Evolutionary conservation across 176 grass and related monocot species (phyloP), one percentile per base, ranked within the genome.

Genomic region (Urochloa ruziziensis): DNA sequence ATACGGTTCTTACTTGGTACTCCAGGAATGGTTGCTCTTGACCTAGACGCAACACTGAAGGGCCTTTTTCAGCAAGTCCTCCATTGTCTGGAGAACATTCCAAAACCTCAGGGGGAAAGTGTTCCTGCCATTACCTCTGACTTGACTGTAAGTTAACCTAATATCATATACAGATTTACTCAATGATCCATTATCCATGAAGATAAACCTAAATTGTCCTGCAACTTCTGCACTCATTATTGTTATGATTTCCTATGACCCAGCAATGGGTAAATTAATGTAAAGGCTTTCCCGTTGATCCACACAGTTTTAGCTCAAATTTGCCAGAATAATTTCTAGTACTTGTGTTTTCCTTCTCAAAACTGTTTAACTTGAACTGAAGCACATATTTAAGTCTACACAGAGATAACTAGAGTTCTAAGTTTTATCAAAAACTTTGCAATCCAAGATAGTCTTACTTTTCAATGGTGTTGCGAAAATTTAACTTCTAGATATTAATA

Each of bases 1-100:
- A 98, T 95, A 76, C 89, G 96, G 44, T 98, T 95, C 85, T 95
- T 98, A 85, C 89, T 98, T 87, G 96, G 96, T 47, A 95, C 96
- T 83, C 96, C 96, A 54, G 96, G 96, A 73, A 98, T 98, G 96
- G 96, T 98, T 60, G 96, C 93, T 77, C 96, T 98, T 84, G 93
- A 98, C 80, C 80, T 98, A 64, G 96, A 98, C 90, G 84, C 93
- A 10, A 98, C 86, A 35, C 70, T 98, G 86, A 94, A 93, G 73
- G 87, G 84, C 33, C 91, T 95, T 62, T 95, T 98, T 82, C 96
- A 98, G 85, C 96, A 95, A 94, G 87, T 98, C 79, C 88, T 98
- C 75, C 93, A 98, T 87, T 95, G 93, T 70, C 85, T 98, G 15
- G 96, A 98, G 85, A 93, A 89, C 72, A 88, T 93, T 74, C 96